phyloP scores from a whole-genome alignment of 2,329 filamentous ascomycete genomes.

The Claviceps digitariae region DNA sequence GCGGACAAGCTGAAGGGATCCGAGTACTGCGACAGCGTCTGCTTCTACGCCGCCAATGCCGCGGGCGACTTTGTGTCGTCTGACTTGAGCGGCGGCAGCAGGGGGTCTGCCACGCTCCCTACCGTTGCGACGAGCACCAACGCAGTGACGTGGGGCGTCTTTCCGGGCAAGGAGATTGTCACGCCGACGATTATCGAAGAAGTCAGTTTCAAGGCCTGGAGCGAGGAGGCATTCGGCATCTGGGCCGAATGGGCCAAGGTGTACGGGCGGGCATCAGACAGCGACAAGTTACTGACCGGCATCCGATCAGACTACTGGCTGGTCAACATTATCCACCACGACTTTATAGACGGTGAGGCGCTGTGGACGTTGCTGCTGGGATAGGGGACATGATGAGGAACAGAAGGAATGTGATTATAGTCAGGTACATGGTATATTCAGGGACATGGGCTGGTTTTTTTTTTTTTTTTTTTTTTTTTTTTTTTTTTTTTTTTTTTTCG shows the following conservation, averaged over 20 bases:
- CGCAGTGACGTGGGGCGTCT: slow-evolving; percentile 93
- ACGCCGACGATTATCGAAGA: slow-evolving; percentile 95
- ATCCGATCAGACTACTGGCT: slow-evolving; percentile 66
- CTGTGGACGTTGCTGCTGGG: slow-evolving; percentile 56
- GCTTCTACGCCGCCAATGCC: slow-evolving; percentile 77
- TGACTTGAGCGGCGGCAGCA: slow-evolving; percentile 28
- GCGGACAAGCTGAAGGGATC: slow-evolving; percentile 45
- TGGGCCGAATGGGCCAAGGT: slow-evolving; percentile 90
- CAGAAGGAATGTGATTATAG: too few relatives aligned
- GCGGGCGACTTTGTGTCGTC: slow-evolving; percentile 67
- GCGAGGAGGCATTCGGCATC: slow-evolving; percentile 89
- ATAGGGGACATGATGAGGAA: too few relatives aligned
- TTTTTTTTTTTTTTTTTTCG: background rate
- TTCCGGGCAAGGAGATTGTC: slow-evolving; percentile 89
- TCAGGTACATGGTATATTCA: too few relatives aligned
- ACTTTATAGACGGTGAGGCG: slow-evolving; percentile 56
- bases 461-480: background rate
- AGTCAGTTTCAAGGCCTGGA: slow-evolving; percentile 86
- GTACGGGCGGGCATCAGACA: slow-evolving; percentile 61
- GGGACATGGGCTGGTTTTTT: too few relatives aligned
- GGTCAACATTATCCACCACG: slow-evolving; percentile 80
- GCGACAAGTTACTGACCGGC: slow-evolving; percentile 54
- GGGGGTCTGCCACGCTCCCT: slow-evolving; percentile 16
- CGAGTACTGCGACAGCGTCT: slow-evolving; percentile 52
- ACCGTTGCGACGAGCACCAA: slow-evolving; percentile 51